These are phyloP conservation scores for Corylus heterophylla DNA, from an alignment of 306 rosid genomes.

Conservation along the genomic window DNA sequence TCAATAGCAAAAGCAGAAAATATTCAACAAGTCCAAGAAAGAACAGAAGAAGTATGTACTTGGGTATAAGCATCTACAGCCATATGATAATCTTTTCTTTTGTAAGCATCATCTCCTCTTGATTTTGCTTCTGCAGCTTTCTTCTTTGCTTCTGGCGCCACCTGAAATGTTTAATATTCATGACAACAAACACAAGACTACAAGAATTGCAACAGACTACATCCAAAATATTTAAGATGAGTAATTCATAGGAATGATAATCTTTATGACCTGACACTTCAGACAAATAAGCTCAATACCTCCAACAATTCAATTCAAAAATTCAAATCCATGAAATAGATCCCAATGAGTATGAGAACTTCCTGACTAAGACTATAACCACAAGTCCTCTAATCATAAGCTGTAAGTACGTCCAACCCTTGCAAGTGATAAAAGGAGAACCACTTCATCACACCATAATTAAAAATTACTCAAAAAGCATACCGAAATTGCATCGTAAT, in stretches of 20 bases:
- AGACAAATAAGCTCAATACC: background rate
- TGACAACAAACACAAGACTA: background rate
- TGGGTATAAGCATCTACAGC: constrained; percentile 94
- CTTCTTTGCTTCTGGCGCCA: constrained; percentile 76
- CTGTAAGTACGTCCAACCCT: background rate
- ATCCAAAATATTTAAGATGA: background rate
- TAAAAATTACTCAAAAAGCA: background rate
- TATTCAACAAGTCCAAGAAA: background rate
- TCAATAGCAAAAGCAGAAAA: constrained; percentile 11
- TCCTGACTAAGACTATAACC: background rate
- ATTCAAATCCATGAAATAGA: background rate
- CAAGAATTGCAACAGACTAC: background rate
- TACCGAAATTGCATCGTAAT: background rate
- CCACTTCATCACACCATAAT: background rate
- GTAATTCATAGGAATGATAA: background rate
- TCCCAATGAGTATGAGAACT: background rate
- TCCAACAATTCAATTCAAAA: background rate
- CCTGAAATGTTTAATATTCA: constrained; percentile 48
- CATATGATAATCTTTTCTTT: constrained; percentile 49
- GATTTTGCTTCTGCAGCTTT: constrained; percentile 92
- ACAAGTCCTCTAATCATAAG: background rate
- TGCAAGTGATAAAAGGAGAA: background rate
- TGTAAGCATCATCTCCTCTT: constrained; percentile 89
- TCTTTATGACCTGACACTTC: background rate
- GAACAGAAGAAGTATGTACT: constrained; percentile 39